Percentiles rank a stretch among this genome's conserved stretches.
Conservation (phyloP, 495 filamentous ascomycete genomes). For the Trypethelium eluteriae region DNA sequence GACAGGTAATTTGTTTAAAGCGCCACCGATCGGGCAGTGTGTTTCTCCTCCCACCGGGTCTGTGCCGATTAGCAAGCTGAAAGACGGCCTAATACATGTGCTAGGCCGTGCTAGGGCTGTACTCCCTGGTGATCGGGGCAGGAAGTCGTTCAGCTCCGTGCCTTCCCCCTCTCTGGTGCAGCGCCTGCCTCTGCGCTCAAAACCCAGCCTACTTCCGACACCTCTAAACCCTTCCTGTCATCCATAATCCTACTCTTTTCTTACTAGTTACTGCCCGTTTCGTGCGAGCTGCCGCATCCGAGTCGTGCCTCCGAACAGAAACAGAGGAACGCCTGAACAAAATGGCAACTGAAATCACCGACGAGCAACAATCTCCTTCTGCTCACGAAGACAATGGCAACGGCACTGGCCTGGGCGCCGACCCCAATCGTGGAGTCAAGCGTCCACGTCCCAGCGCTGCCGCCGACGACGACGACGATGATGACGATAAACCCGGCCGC, state of each 20-base stretch:
- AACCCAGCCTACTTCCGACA: conserved; percentile 13
- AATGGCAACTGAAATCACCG: conserved; percentile 37
- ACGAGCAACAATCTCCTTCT: conserved; percentile 40
- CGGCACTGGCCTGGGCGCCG: conserved; percentile 37
- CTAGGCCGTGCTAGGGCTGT: too few relatives aligned
- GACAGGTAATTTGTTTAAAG: conserved; percentile 8
- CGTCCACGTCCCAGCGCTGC: conserved; percentile 72
- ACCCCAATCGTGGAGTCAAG: conserved; percentile 78
- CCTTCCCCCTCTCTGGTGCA: conserved; percentile 11
- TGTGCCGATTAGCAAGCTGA: too few relatives aligned
- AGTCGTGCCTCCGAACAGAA: conserved; percentile 13
- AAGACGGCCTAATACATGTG: too few relatives aligned
- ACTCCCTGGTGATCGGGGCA: background rate
- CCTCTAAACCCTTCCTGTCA: conserved; percentile 11
- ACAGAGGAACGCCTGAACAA: conserved; percentile 2
- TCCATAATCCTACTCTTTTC: conserved; percentile 12
- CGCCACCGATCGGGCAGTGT: conserved; percentile 10
- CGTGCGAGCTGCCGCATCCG: conserved; percentile 12
- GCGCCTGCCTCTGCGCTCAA: conserved; percentile 11
- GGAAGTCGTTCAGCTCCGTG: conserved; percentile 8
- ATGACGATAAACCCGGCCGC: conserved; percentile 95
- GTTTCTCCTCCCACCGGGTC: background rate
- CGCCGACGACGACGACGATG: conserved; percentile 91
- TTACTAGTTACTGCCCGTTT: conserved; percentile 12
- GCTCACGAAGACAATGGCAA: conserved; percentile 59